Conservation (phyloP, 1,139 yeast genomes). For the Suhomyces anneliseae region DNA sequence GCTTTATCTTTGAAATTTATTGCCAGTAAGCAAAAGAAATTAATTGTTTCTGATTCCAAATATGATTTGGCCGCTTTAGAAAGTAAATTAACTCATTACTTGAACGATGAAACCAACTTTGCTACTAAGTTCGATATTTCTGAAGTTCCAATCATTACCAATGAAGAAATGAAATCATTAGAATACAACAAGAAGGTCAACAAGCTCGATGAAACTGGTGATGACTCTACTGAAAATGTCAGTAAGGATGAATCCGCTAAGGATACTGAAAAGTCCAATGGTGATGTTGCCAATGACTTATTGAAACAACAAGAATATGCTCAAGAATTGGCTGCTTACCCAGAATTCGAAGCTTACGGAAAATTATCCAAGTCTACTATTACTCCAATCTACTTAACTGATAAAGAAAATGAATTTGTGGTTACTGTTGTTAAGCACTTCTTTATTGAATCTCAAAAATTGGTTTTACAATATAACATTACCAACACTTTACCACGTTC, state of each 20-base stretch:
- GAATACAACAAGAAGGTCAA: conserved; percentile 59
- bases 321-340: conserved; percentile 62
- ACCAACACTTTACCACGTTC: conserved; percentile 81
- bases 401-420: conserved; percentile 89
- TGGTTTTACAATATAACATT: conserved; percentile 83
- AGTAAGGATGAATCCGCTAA: conserved; percentile 17
- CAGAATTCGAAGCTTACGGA: conserved; percentile 74
- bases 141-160: conserved; percentile 60
- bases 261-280: conserved; percentile 14
- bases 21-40: conserved; percentile 48
- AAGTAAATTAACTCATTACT: conserved; percentile 69
- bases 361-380: conserved; percentile 68
- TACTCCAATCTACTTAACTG: conserved; percentile 70
- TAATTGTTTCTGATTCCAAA: conserved; percentile 65
- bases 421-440: conserved; percentile 83
- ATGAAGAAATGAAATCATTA: conserved; percentile 63
- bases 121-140: conserved; percentile 68
- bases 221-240: conserved; percentile 20
- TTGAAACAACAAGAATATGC: conserved; percentile 63
- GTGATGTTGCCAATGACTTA: conserved; percentile 41
- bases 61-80: conserved; percentile 80
- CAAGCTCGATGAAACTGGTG: conserved; percentile 41
- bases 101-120: conserved; percentile 61
- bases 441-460: conserved; percentile 60
- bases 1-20: conserved; percentile 77